Conservation (phyloP, 73 alveolate species). For the Durusdinium trenchii region DNA sequence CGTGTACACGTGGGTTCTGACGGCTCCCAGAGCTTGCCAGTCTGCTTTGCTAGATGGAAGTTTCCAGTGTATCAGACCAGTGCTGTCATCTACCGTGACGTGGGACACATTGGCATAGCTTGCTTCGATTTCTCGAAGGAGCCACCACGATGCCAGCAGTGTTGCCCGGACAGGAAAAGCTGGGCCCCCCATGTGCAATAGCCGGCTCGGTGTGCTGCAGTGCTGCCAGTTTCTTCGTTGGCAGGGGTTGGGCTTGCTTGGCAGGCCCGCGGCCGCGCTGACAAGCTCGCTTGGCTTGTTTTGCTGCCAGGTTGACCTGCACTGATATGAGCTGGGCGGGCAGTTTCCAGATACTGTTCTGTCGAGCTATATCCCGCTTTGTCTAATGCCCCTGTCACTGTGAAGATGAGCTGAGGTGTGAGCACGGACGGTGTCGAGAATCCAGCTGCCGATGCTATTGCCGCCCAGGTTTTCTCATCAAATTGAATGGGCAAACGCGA, state of each 20-base stretch:
- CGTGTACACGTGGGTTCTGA: too few relatives aligned
- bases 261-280: not conserved
- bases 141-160: not conserved
- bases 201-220: not conserved
- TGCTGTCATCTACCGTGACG: not conserved
- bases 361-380: not conserved
- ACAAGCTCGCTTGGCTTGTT: not conserved
- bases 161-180: not conserved
- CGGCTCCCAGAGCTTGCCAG: too few relatives aligned
- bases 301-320: not conserved
- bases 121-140: too few relatives aligned
- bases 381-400: not conserved
- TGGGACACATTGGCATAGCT: too few relatives aligned
- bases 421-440: not conserved
- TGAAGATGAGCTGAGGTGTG: not conserved
- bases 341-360: not conserved
- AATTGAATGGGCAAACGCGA: not conserved
- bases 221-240: not conserved
- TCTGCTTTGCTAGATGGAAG: too few relatives aligned
- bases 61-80: not conserved
- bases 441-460: not conserved
- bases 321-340: not conserved
- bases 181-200: not conserved
- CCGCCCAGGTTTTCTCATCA: not conserved
- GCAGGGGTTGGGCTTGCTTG: conserved; percentile 16